These are phyloP conservation scores for Metarhizium guizhouense DNA, from an alignment of 2,329 filamentous ascomycete species.

Conservation along the genomic window DNA sequence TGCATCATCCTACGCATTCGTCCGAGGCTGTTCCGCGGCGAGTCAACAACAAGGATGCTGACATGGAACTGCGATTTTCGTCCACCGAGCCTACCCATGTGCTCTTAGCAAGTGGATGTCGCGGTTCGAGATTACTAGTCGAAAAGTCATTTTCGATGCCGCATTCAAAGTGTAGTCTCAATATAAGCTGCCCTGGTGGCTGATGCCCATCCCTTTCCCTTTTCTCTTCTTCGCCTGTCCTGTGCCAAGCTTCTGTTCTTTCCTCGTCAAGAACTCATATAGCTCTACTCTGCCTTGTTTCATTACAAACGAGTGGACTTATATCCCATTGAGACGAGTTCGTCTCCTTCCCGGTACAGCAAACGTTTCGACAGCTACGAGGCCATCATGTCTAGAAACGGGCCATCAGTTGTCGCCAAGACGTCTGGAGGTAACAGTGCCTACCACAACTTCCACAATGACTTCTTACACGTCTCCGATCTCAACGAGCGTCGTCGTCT, in stretches of 20 bases:
- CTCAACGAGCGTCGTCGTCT: slow-evolving; percentile 71
- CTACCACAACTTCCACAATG: slow-evolving; percentile 72
- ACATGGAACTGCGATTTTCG: background rate
- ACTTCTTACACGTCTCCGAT: slow-evolving; percentile 56
- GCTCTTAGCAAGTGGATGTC: background rate
- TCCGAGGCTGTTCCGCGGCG: background rate
- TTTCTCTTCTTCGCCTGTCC: background rate
- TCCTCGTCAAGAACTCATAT: background rate
- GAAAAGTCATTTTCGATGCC: background rate
- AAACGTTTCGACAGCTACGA: background rate
- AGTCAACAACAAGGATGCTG: background rate
- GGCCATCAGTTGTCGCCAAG: slow-evolving; percentile 21
- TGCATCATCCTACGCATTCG: background rate
- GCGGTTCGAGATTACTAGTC: background rate
- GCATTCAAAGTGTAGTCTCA: background rate
- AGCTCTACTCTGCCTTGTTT: background rate
- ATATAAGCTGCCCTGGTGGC: background rate
- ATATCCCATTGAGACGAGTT: background rate
- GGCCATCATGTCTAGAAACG: slow-evolving; percentile 5
- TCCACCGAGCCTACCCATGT: background rate
- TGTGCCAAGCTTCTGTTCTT: background rate
- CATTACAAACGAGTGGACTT: background rate
- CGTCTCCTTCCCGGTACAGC: background rate
- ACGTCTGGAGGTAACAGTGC: slow-evolving; percentile 60
- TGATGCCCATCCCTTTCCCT: background rate